Evolutionary conservation across 1,284 basidiomycete genomes (phyloP), one percentile per base, ranked within the genome.

Genomic region (Cryptococcus sp.): DNA sequence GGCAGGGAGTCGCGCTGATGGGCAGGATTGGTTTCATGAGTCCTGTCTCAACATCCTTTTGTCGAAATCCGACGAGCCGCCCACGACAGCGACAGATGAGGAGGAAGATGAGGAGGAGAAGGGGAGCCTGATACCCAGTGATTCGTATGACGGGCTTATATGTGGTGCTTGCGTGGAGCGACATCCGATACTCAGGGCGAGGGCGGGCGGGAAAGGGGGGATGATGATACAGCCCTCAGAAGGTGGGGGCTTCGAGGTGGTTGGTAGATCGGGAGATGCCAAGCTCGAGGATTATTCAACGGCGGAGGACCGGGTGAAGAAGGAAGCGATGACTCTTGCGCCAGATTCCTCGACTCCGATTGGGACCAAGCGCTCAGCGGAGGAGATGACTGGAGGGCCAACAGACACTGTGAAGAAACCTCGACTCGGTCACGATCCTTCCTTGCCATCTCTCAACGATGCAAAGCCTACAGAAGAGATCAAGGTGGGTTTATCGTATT

Each of bases 11-110:
- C 21, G 33, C n/a, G 40, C 42, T 52, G 37, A 48, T 40, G 10
- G n/a, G 22, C 37, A 68, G 64, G 68, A 70, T 47, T 69, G 66
- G 69, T 66, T 66, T 38, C 69, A 72, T 47, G 69, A 72, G 38
- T 59, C 66, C 11, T 72, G 69, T 33, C 58, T 72, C 24, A 70
- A 69, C 45, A 56, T 72, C 2, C 60, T 58, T 21, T 38, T 38
- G 24, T 19, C 28, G 28, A 31, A 31, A 31, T 31, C 28, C 7
- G 31, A 11, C n/a, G 41, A 24, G 26, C 19, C 10, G 21, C 12
- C 40, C 19, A 32, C 36, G 9, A 21, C n/a, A 10, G 50, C 43
- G 31, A 50, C 47, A 24, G 53, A 54, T 5, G 61, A 61, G 3
- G 66, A 66, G 4, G 67, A 68, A 1, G 65, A 66, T 5, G 65